A percentile compares a stretch with the other conserved stretches of the same genome.
These are phyloP conservation scores for Magnolia sinica DNA, from an alignment of 164 flowering plant species.

Conservation along the genomic window DNA sequence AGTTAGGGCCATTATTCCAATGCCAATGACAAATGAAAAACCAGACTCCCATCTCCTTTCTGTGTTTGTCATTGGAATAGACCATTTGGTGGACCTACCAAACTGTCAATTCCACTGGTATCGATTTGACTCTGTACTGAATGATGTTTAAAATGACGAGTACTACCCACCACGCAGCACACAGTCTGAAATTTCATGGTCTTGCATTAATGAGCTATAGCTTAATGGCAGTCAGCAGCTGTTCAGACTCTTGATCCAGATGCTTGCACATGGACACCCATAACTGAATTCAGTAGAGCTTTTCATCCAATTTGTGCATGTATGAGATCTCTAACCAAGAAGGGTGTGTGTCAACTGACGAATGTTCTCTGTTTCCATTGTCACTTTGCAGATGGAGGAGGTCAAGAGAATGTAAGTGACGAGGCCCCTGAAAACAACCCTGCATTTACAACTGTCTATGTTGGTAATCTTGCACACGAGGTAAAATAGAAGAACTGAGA, in stretches of 20 bases:
- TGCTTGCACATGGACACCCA: too few species aligned
- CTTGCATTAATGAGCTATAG: neutral
- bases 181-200: neutral
- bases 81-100: neutral
- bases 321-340: neutral
- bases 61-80: neutral
- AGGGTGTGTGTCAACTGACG: neutral
- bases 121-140: neutral
- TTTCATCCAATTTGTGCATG: neutral
- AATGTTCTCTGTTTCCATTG: neutral
- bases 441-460: conserved; percentile 89
- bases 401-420: conserved; percentile 57
- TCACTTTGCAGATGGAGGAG: conserved; percentile 64
- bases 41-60: neutral
- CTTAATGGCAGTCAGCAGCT: neutral
- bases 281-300: neutral
- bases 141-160: neutral
- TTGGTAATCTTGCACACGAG: conserved; percentile 98
- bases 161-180: neutral
- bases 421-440: conserved; percentile 94
- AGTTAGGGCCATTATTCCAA: neutral
- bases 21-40: too few species aligned
- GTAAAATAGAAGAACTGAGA: conserved; percentile 24
- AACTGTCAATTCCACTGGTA: neutral
- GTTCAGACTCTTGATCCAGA: neutral